A percentile compares a stretch with the other conserved stretches of the same genome.
These are phyloP conservation scores for Paramecium pentaurelia DNA, from an alignment of 73 alveolate species.

Conservation along the genomic window DNA sequence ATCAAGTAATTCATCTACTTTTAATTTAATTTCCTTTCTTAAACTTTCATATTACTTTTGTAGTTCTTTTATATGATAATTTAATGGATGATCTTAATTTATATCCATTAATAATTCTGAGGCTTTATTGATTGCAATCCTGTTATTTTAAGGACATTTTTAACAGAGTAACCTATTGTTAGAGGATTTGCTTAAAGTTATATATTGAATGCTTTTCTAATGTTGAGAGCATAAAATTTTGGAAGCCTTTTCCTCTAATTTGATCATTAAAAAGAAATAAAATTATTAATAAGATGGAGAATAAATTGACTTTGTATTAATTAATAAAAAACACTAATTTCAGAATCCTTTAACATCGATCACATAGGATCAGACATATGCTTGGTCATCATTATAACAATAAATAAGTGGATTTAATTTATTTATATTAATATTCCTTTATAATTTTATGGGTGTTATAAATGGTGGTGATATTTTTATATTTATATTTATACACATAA, in stretches of 20 bases:
- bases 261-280: not conserved
- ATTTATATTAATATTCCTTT: not conserved
- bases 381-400: slow-evolving; percentile 18
- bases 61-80: not conserved
- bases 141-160: not conserved
- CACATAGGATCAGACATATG: slow-evolving; percentile 47
- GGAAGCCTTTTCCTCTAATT: not conserved
- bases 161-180: not conserved
- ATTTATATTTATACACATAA: not conserved
- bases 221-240: not conserved
- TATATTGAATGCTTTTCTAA: not conserved
- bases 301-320: not conserved
- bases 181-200: not conserved
- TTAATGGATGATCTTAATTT: not conserved
- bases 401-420: not conserved
- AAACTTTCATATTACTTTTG: not conserved
- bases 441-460: not conserved
- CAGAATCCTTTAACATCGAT: slow-evolving; percentile 52
- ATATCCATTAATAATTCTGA: not conserved
- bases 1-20: not conserved
- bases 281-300: not conserved
- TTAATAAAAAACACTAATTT: not conserved
- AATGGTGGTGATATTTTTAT: not conserved
- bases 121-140: not conserved
- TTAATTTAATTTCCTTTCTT: not conserved